Base-by-base conservation (phyloP, 805 yeast species). In the Suhomyces faveliae region DNA sequence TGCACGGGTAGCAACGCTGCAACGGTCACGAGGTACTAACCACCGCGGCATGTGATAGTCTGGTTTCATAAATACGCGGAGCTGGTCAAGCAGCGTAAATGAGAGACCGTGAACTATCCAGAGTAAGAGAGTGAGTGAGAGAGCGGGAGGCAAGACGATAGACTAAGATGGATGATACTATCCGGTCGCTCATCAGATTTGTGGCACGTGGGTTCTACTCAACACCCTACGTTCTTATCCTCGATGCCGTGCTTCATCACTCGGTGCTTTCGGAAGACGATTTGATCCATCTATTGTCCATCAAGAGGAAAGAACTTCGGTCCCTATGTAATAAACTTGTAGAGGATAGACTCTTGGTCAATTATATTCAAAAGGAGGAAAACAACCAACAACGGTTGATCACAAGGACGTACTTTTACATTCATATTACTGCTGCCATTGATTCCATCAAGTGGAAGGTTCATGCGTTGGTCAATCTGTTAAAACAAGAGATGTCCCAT, bases 381-480 rank as follows among this genome's bases (percentile, higher is more conserved):
- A 68, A 64, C 54, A 77, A 78, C 20, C 87, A 81, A 48, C 80
- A 65, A 51, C 76, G 96, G 52, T 79, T 85, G 47, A 82, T 84
- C 41, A 79, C 84, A 21, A 78, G 91, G 57, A 86, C 92, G 2
- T 89, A 89, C 59, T 94, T 85, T 68, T 94, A 80, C 65, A 84
- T 92, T 46, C 96, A 89, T 61, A 82, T 80, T 62, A 89, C 97
- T 2, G 96, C 90, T 64, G 96, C 98, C 0, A 88, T 94, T 35
- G 99, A 94, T 68, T 83, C 97, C 3, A 83, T 94, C 62, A 94
- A 94, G 67, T 94, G 98, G 98, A 90, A 91, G 61, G 87, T 92
- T 50, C 96, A 92, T 64, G 81, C 87, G 41, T 78, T 94, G 22
- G 97, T 89, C 11, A 85, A 84, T 56, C 65, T 76, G 46, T 75